Conservation (phyloP, 2,329 filamentous ascomycete species). For the Microdochium trichocladiopsis region DNA sequence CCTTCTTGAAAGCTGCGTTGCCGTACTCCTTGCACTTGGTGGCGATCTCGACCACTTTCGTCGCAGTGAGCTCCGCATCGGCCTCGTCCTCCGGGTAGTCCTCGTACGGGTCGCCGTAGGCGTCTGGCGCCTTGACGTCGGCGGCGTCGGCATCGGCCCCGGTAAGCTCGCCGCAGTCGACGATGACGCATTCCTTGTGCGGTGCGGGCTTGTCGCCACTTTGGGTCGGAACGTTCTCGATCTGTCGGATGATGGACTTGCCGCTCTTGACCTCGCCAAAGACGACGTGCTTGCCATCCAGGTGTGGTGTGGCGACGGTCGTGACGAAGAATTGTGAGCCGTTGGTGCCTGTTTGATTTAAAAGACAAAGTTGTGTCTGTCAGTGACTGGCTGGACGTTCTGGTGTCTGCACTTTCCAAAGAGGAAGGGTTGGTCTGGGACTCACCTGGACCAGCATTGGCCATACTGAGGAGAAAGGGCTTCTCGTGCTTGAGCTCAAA, state of each 20-base stretch:
- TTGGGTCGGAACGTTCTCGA: conserved; percentile 76
- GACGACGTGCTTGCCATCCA: conserved; percentile 95
- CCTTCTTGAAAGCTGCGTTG: conserved; percentile 84
- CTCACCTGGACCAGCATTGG: conserved; percentile 86
- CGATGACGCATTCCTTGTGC: conserved; percentile 58
- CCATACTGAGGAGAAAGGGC: conserved; percentile 94
- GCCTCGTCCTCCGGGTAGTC: conserved; percentile 87
- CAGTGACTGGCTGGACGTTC: conserved; percentile 1
- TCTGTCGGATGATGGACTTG: conserved; percentile 82
- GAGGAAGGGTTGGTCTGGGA: conserved; percentile 7
- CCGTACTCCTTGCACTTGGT: conserved; percentile 84
- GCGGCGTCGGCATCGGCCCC: conserved; percentile 62
- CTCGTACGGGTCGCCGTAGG: conserved; percentile 85
- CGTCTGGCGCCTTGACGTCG: conserved; percentile 64
- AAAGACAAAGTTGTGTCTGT: no score
- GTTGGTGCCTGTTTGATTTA: conserved; percentile 62
- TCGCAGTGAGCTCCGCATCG: conserved; percentile 51
- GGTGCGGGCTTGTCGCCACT: conserved; percentile 65
- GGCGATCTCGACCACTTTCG: conserved; percentile 70
- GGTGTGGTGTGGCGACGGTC: conserved; percentile 87
- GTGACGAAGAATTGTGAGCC: conserved; percentile 98
- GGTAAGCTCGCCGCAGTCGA: conserved; percentile 78
- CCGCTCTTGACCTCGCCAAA: conserved; percentile 92
- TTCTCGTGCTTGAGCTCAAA: conserved; percentile 87
- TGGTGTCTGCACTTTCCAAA: not conserved